Base-by-base conservation (phyloP, 768 basidiomycete species). In the Mycena floridula region DNA sequence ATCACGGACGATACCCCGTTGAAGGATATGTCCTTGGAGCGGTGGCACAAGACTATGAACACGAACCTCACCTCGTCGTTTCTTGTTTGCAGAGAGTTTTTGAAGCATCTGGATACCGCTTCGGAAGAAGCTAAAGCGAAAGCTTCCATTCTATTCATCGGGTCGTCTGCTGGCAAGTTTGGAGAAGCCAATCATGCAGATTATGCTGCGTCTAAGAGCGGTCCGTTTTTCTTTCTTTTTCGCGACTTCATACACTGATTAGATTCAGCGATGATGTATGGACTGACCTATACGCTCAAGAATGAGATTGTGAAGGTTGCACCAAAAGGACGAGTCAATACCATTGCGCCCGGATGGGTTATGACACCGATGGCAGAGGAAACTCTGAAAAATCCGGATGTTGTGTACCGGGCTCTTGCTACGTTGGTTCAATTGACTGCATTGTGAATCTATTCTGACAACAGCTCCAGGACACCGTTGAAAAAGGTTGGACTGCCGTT, bases 301-400 rank as follows among this genome's bases (percentile, higher is more conserved):
- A 89, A 88, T 58, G 85, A 89, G 61, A 86, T 88, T 43, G 85
- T 89, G 37, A 77, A 77, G 60, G 75, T 87, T 47, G 84, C 85
- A 0, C 81, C 84, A 0, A 69, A 60, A 44, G 87, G 75, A 0
- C 69, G 85, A n/a, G 84, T 87, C 3, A 88, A 88, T 51, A 67
- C 69, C 36, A 68, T 89, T 15, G 81, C 74, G 0, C 85, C 86
- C 4, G 84, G 84, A 5, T 85, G 79, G 79, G 76, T 79, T 6
- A 68, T 58, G 39, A 87, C 85, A 45, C 74, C 79, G 0, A 81
- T 79, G 77, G 81, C 73, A 0, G 76, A 74, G 48, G 69, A 73
- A 7, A 66, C 74, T 1, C 61, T 89, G 40, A 69, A 76, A 44
- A 67, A 87, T 51, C 77, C 77, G 0, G 45, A 63, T 7, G 65